Percentiles rank a stretch among this genome's conserved stretches.
These are phyloP conservation scores for Kwoniella sp. DNA, from an alignment of 768 basidiomycete genomes.

Conservation along the genomic window DNA sequence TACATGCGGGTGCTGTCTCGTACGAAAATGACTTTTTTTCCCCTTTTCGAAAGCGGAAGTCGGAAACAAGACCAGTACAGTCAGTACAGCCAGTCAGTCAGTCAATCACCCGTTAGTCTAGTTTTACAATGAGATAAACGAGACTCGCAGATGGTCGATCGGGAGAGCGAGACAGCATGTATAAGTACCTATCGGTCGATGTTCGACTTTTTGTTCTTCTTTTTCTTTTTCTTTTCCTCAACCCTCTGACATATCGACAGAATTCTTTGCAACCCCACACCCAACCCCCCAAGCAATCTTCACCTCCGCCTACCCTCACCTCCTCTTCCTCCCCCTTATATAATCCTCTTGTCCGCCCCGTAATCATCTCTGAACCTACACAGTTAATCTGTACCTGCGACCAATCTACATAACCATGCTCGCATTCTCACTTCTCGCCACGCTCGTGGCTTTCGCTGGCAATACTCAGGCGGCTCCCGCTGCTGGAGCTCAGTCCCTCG, in stretches of 20 bases:
- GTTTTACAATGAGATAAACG: background rate
- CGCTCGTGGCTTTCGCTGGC: background rate
- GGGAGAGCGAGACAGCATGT: background rate
- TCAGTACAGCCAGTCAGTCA: too few relatives aligned
- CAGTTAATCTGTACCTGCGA: slow-evolving; percentile 1
- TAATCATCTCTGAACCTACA: background rate
- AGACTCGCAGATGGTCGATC: background rate
- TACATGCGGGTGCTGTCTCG: too few relatives aligned
- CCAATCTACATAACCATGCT: slow-evolving; percentile 1
- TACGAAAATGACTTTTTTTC: too few relatives aligned
- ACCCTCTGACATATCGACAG: slow-evolving; percentile 4
- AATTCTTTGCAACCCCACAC: background rate
- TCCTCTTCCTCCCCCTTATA: background rate
- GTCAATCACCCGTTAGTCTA: too few relatives aligned
- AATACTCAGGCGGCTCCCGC: background rate
- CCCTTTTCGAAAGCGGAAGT: too few relatives aligned
- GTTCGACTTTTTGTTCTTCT: background rate
- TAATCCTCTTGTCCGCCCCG: background rate
- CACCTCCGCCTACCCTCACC: background rate
- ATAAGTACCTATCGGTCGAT: background rate
- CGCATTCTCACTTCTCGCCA: background rate
- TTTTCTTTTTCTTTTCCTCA: background rate
- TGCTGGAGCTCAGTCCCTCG: background rate
- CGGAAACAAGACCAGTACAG: too few relatives aligned
- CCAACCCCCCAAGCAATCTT: background rate